Base-by-base conservation (phyloP, 116 monocot species). In the Thalassia testudinum region DNA sequence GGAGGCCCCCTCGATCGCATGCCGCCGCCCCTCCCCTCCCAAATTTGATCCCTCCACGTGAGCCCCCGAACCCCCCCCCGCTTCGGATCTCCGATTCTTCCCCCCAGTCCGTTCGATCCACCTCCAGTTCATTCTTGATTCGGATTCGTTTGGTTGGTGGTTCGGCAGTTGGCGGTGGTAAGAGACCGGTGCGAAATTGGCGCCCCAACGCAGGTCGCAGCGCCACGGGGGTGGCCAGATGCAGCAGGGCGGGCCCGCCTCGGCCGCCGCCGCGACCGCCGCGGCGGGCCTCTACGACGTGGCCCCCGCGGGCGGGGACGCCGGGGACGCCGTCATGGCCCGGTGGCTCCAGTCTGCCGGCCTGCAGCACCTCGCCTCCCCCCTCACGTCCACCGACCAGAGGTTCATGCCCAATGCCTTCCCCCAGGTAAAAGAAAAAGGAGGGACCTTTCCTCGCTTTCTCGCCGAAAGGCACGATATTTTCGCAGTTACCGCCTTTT, bases 301-400 rank as follows among this genome's bases (percentile, higher is more conserved):
- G 49, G 48, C 62, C 20, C 19, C 34, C 26, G 42, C 62, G 10
- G 63, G 51, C 11, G 77, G 63, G 43, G 83, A 78, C 42, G 77
- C 70, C 17, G 75, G 83, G 48, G 87, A 93, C 45, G 93, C 88
- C 3, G 84, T 95, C 43, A 95, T 85, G 88, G 75, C 86, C 1
- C 60, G 86, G 62, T 92, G 86, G 86, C 75, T 92, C 22, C 91
- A 92, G 72, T 92, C 91, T 5, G 86, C 91, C 20, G 87, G 87
- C 34, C 61, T 87, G 62, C 87, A 87, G 73, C 87, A 87, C 62
- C 74, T 87, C 12, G 82, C 87, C 7, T 75, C 87, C 15, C 81
- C 81, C 24, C 38, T 68, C 24, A 63, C 72, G 1, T 15, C 45
- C 15, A 43, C 75, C 5, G 81, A 81, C 57, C 69, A 81, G 52